These are phyloP conservation scores for Candida dubliniensis DNA, from an alignment of 1,139 yeast genomes.

Conservation along the genomic window DNA sequence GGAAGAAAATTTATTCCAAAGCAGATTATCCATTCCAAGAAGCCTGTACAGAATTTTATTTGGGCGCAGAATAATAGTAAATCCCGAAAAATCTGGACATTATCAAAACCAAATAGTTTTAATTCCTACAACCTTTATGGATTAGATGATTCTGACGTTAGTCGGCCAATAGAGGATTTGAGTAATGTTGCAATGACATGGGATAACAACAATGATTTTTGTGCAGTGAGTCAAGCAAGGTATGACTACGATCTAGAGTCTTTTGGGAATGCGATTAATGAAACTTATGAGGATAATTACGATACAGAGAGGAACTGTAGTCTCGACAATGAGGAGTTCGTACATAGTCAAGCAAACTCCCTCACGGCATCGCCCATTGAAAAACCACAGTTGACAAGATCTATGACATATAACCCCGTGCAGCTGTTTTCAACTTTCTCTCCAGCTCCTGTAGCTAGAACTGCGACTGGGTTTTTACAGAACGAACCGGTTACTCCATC, in stretches of 20 bases:
- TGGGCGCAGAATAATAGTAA: constrained; percentile 35
- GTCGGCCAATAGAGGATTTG: constrained; percentile 54
- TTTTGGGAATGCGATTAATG: constrained; percentile 4
- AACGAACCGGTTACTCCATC: background rate
- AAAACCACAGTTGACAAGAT: constrained; percentile 24
- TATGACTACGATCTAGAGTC: constrained; percentile 36
- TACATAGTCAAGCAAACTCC: constrained; percentile 12
- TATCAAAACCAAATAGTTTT: constrained; percentile 50
- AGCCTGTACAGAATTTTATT: constrained; percentile 44
- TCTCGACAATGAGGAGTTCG: background rate
- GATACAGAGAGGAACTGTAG: background rate
- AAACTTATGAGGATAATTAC: constrained; percentile 3
- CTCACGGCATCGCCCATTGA: constrained; percentile 28
- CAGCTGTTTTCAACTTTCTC: constrained; percentile 15
- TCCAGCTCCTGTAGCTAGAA: constrained; percentile 17
- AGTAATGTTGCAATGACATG: constrained; percentile 57
- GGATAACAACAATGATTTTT: constrained; percentile 47
- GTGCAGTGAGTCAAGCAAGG: constrained; percentile 55
- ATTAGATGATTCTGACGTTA: constrained; percentile 28
- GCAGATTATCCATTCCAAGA: constrained; percentile 54
- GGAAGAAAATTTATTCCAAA: constrained; percentile 75
- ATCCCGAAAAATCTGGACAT: constrained; percentile 38
- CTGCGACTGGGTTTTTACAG: constrained; percentile 2
- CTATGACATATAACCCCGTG: constrained; percentile 23
- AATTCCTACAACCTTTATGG: constrained; percentile 53